Conservation (phyloP, 2,329 filamentous ascomycete species). For the Fusarium verrucosum region DNA sequence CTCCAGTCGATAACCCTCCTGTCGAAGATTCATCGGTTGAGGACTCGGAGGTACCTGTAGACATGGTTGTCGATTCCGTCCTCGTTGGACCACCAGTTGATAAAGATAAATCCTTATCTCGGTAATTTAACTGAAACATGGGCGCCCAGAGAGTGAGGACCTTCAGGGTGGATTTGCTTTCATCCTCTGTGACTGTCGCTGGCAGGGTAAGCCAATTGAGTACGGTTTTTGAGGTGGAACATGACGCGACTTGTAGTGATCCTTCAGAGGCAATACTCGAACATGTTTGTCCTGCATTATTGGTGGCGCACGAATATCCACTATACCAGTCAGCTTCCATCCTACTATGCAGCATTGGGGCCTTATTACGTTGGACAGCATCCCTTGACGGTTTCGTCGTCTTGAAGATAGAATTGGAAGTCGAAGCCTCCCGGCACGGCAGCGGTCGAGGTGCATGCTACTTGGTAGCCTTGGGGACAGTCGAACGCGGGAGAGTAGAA, state of each 20-base stretch:
- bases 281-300: neutral
- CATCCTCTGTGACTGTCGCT: accelerated
- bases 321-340: accelerated
- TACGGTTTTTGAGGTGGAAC: neutral
- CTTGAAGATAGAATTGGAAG: conserved; percentile 1
- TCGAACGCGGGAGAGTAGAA: neutral
- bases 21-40: neutral
- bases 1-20: neutral
- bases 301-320: neutral
- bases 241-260: neutral
- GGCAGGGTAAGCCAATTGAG: neutral
- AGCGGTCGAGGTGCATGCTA: neutral
- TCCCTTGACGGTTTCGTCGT: neutral
- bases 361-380: conserved; percentile 3
- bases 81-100: neutral
- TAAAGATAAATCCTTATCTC: neutral
- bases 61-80: neutral
- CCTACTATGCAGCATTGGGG: accelerated
- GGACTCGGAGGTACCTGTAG: neutral
- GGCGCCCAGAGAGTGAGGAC: neutral
- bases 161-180: accelerated
- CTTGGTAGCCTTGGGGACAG: neutral
- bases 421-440: neutral
- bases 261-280: neutral
- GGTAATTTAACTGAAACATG: conserved; percentile 6